Percentiles rank a stretch among this genome's conserved stretches.
Conservation (phyloP, 164 flowering plant genomes). For the Kalanchoe fedtschenkoi region DNA sequence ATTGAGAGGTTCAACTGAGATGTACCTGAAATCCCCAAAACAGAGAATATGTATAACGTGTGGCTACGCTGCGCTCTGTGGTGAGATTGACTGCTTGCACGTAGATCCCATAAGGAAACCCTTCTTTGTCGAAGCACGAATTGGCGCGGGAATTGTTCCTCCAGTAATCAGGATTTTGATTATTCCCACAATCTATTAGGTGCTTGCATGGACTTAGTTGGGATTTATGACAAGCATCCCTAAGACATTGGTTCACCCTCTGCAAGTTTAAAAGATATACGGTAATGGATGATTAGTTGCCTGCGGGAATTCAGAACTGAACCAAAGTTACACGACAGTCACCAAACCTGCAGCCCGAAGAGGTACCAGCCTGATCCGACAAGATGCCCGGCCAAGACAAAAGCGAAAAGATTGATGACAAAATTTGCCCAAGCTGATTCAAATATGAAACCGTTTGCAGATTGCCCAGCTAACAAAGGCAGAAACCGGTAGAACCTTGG, state of each 20-base stretch:
- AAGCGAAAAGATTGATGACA: constrained; percentile 74
- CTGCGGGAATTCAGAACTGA: not conserved
- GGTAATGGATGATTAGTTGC: not conserved
- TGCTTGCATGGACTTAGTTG: not conserved
- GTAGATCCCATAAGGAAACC: constrained; percentile 2
- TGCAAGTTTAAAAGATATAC: not conserved
- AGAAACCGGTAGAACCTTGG: constrained; percentile 64
- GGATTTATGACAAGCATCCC: constrained; percentile 5
- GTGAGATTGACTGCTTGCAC: constrained; percentile 6
- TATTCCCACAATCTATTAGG: not conserved
- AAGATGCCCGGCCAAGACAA: constrained; percentile 66
- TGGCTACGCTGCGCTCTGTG: not conserved
- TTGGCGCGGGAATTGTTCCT: not conserved
- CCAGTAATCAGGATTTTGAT: not conserved
- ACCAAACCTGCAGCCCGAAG: constrained; percentile 71
- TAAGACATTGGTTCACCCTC: constrained; percentile 7
- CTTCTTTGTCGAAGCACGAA: constrained; percentile 4
- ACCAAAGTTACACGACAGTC: not conserved
- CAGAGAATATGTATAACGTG: not conserved
- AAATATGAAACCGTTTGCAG: constrained; percentile 73
- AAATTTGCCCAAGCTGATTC: constrained; percentile 96
- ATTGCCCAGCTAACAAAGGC: constrained; percentile 72
- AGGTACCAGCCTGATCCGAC: constrained; percentile 92
- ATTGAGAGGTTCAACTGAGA: not conserved
- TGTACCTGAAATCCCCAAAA: constrained; percentile 10